phyloP scores from a whole-genome alignment of 805 yeast genomes.

The Candida nanaspora region DNA sequence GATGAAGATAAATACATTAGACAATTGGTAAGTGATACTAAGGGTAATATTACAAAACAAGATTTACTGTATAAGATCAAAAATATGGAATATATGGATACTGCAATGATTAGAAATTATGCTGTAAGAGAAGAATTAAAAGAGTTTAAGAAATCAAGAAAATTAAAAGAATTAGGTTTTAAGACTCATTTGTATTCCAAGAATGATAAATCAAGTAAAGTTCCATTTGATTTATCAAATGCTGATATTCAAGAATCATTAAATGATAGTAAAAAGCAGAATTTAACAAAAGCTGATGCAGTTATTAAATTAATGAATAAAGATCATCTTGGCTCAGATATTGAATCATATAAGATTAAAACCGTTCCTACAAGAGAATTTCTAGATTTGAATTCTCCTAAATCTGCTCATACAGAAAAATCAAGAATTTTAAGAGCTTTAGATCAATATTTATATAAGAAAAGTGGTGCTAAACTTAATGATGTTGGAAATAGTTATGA shows the following conservation, averaged over 20 bases:
- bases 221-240: not conserved
- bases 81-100: not conserved
- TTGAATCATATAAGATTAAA: not conserved
- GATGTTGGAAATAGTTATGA: not conserved
- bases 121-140: not conserved
- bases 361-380: not conserved
- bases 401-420: not conserved
- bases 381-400: not conserved
- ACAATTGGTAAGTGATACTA: too few relatives aligned
- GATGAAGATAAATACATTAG: too few relatives aligned
- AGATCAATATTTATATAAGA: not conserved
- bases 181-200: not conserved
- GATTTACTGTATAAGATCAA: not conserved
- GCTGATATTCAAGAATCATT: not conserved
- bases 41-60: too few relatives aligned
- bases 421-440: conserved; percentile 1
- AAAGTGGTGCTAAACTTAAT: not conserved
- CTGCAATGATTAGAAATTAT: not conserved
- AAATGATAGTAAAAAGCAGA: not conserved
- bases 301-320: not conserved
- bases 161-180: not conserved
- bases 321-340: not conserved
- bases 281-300: not conserved
- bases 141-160: not conserved
- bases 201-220: not conserved